These are phyloP conservation scores for Medicago arabica DNA, from an alignment of 306 rosid genomes.

Conservation along the genomic window DNA sequence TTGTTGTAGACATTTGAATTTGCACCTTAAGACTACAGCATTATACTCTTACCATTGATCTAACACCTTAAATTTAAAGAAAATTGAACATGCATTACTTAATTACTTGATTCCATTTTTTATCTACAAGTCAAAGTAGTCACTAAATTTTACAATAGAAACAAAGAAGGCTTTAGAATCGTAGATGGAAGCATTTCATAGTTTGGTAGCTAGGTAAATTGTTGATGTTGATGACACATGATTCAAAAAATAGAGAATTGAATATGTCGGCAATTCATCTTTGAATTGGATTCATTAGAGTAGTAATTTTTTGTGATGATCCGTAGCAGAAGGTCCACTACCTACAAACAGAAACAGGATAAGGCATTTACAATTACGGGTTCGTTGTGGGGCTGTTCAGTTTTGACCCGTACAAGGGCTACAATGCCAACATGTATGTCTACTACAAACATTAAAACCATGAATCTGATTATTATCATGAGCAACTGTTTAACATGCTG, in stretches of 20 bases:
- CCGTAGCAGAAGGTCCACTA: conserved; percentile 38
- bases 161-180: background rate
- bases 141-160: background rate
- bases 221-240: conserved; percentile 19
- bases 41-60: too few relatives aligned
- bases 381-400: conserved; percentile 34
- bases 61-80: too few relatives aligned
- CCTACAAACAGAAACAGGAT: conserved; percentile 43
- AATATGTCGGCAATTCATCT: conserved; percentile 43
- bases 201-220: background rate
- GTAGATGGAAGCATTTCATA: background rate
- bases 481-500: too few relatives aligned
- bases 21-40: too few relatives aligned
- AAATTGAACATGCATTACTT: too few relatives aligned
- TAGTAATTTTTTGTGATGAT: conserved; percentile 29
- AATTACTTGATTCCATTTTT: too few relatives aligned
- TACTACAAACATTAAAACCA: background rate
- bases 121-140: background rate
- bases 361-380: conserved; percentile 36
- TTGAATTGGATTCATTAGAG: background rate
- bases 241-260: background rate
- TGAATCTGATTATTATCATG: too few relatives aligned
- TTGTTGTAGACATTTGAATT: too few relatives aligned
- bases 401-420: conserved; percentile 22
- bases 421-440: conserved; percentile 27